phyloP scores from a whole-genome alignment of 2,329 filamentous ascomycete species.

The Waltergamsia citrina region DNA sequence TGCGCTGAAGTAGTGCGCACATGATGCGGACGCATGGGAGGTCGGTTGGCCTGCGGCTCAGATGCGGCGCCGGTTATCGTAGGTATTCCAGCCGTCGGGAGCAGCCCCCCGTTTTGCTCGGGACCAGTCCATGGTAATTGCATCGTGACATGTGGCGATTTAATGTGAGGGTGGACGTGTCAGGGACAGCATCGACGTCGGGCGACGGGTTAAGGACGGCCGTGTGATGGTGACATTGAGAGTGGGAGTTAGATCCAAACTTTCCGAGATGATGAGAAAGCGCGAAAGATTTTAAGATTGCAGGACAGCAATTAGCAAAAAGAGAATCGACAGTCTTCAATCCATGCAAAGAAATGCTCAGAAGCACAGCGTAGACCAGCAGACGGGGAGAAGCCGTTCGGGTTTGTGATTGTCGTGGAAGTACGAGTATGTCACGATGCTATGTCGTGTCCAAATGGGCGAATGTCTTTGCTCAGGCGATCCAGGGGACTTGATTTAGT shows the following conservation, averaged over 20 bases:
- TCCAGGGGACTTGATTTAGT: neutral
- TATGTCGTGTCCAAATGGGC: too few relatives aligned
- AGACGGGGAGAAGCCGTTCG: too few relatives aligned
- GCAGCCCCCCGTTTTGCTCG: constrained; percentile 17
- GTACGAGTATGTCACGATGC: too few relatives aligned
- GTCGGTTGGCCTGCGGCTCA: constrained; percentile 15
- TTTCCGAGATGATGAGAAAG: neutral
- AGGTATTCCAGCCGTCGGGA: constrained; percentile 22
- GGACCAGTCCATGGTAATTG: constrained; percentile 26
- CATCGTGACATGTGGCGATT: constrained; percentile 14
- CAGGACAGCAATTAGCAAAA: neutral
- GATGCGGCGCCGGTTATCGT: constrained; percentile 17
- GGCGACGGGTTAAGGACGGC: neutral
- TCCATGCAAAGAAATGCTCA: too few relatives aligned
- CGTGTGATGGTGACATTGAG: neutral
- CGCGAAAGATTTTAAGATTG: neutral
- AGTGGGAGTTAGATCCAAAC: too few relatives aligned
- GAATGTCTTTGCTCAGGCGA: neutral
- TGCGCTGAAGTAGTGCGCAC: constrained; percentile 43
- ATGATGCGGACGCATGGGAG: constrained; percentile 22
- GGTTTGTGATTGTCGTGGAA: too few relatives aligned
- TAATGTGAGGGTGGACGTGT: neutral
- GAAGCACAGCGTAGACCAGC: too few relatives aligned
- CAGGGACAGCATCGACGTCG: neutral
- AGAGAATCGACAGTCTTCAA: too few relatives aligned